Conservation (phyloP, 1,284 basidiomycete species). For the Cryptococcus hybrid region DNA sequence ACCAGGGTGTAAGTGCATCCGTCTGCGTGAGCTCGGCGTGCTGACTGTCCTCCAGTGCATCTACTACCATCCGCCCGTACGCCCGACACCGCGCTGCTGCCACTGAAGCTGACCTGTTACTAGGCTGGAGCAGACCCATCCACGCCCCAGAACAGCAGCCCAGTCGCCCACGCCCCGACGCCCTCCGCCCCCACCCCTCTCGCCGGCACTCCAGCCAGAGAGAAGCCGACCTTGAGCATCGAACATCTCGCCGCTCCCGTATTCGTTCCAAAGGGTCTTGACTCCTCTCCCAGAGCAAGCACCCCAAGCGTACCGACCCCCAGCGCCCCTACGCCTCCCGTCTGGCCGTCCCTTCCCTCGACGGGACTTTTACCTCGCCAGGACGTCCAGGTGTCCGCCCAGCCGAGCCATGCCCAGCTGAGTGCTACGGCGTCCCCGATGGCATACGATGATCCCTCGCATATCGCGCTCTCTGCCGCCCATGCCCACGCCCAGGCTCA, state of each 20-base stretch:
- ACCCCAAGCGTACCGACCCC: background rate
- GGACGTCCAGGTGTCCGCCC: too few species aligned
- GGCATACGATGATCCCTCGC: too few species aligned
- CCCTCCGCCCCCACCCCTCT: background rate
- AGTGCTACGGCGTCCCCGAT: too few species aligned
- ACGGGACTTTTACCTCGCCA: too few species aligned
- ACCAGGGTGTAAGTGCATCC: constrained; percentile 59
- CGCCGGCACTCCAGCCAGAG: background rate
- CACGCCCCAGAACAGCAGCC: constrained; percentile 6
- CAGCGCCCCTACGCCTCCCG: background rate
- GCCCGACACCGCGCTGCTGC: constrained; percentile 48
- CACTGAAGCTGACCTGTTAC: background rate
- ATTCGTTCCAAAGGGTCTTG: constrained; percentile 70
- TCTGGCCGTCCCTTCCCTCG: background rate
- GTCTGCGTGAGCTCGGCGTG: background rate
- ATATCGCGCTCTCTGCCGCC: too few species aligned
- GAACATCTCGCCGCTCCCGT: constrained; percentile 62
- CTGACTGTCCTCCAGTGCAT: constrained; percentile 55
- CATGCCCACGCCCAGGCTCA: background rate
- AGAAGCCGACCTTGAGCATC: constrained; percentile 10
- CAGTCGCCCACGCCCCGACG: constrained; percentile 7
- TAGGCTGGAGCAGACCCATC: constrained; percentile 15
- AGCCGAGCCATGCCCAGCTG: too few species aligned
- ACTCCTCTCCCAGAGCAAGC: constrained; percentile 13
- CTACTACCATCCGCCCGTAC: constrained; percentile 74